Percentiles rank a stretch among this genome's conserved stretches.
phyloP scores from a whole-genome alignment of 2,329 filamentous ascomycete species.

The Aspergillus pseudoglaucus region DNA sequence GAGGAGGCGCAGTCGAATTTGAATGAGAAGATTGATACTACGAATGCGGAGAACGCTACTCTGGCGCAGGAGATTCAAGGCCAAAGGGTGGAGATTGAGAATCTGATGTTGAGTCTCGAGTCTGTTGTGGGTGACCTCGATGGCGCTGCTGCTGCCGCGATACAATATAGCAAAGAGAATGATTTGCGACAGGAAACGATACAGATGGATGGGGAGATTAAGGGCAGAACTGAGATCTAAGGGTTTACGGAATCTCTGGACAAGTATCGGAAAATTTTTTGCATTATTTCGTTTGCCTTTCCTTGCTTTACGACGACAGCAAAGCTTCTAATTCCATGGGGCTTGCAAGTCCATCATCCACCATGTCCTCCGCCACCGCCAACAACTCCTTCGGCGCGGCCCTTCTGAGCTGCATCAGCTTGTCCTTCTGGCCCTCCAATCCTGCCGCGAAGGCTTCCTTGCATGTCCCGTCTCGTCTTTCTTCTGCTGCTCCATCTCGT shows the following conservation, averaged over 20 bases:
- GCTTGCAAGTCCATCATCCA: conserved; percentile 47
- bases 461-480: conserved; percentile 39
- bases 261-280: not conserved
- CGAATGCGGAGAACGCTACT: conserved; percentile 48
- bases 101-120: conserved; percentile 50
- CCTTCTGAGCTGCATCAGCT: conserved; percentile 33
- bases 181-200: conserved; percentile 36
- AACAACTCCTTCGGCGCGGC: conserved; percentile 32
- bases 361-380: conserved; percentile 44
- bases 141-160: conserved; percentile 39
- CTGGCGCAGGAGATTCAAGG: conserved; percentile 46
- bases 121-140: conserved; percentile 53
- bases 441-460: conserved; percentile 46
- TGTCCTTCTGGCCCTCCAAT: conserved; percentile 34
- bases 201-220: conserved; percentile 39
- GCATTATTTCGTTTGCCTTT: not conserved
- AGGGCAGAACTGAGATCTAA: conserved; percentile 22
- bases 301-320: conserved; percentile 16
- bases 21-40: conserved; percentile 42
- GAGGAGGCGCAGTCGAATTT: conserved; percentile 45
- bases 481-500: conserved; percentile 37
- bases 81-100: conserved; percentile 54
- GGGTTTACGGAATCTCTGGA: not conserved
- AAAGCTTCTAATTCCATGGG: conserved; percentile 26
- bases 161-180: conserved; percentile 31